These are phyloP conservation scores for Saccharomycopsis fibuligera DNA, from an alignment of 805 yeast species.

Conservation along the genomic window DNA sequence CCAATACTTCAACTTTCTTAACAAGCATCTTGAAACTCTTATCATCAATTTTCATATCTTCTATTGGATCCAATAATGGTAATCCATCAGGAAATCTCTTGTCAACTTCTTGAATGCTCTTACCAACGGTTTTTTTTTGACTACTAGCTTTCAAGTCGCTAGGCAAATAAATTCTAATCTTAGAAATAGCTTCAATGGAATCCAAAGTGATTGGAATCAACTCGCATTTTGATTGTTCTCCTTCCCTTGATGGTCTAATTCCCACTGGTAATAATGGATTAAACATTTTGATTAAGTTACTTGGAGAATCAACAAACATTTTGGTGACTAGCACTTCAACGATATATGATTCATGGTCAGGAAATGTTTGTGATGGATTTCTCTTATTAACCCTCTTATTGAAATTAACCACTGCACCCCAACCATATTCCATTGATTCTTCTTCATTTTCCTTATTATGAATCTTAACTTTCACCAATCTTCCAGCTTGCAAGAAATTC, in stretches of 20 bases:
- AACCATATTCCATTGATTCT: slow-evolving; percentile 69
- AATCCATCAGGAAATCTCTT: slow-evolving; percentile 76
- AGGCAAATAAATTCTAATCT: slow-evolving; percentile 76
- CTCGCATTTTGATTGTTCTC: slow-evolving; percentile 67
- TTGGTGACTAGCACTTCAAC: slow-evolving; percentile 77
- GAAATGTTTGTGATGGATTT: slow-evolving; percentile 47
- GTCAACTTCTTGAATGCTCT: slow-evolving; percentile 73
- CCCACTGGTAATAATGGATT: slow-evolving; percentile 82
- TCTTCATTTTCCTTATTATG: slow-evolving; percentile 68
- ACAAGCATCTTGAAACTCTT: slow-evolving; percentile 60
- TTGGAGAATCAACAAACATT: slow-evolving; percentile 80
- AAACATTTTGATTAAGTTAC: slow-evolving; percentile 67
- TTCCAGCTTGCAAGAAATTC: slow-evolving; percentile 82
- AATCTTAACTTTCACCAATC: slow-evolving; percentile 66
- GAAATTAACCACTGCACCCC: slow-evolving; percentile 86
- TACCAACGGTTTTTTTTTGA: slow-evolving; percentile 55
- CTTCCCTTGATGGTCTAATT: slow-evolving; percentile 72
- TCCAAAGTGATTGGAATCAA: slow-evolving; percentile 80
- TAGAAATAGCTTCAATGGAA: slow-evolving; percentile 69
- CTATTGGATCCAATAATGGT: slow-evolving; percentile 86
- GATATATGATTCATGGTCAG: slow-evolving; percentile 86
- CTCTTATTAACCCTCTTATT: slow-evolving; percentile 64
- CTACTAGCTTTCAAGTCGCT: slow-evolving; percentile 58
- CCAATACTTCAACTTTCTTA: slow-evolving; percentile 77
- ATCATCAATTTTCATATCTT: slow-evolving; percentile 78